Conservation (phyloP, 1,139 yeast genomes). For the Blastobotrys elegans region DNA sequence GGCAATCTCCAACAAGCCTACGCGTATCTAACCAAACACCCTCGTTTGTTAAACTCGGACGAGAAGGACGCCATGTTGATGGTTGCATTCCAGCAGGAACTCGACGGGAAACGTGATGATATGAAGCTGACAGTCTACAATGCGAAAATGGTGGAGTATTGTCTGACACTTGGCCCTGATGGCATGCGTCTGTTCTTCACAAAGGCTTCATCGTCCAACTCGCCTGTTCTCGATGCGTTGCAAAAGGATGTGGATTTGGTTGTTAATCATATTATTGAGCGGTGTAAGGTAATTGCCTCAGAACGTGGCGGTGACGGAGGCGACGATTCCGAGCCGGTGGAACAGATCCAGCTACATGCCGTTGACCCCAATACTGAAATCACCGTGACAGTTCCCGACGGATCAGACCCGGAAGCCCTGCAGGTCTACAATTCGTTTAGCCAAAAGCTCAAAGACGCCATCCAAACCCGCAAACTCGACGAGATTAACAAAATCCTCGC, state of each 20-base stretch:
- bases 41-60: conserved; percentile 67
- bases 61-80: conserved; percentile 91
- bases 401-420: conserved; percentile 43
- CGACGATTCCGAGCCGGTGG: conserved; percentile 54
- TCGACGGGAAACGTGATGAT: conserved; percentile 54
- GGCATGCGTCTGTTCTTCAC: conserved; percentile 68
- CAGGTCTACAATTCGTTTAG: conserved; percentile 52
- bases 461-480: conserved; percentile 66
- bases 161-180: conserved; percentile 53
- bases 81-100: conserved; percentile 84
- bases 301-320: conserved; percentile 33
- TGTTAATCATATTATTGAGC: conserved; percentile 59
- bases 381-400: conserved; percentile 64
- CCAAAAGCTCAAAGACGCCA: conserved; percentile 63
- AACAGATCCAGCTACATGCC: conserved; percentile 79
- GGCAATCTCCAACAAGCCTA: conserved; percentile 48
- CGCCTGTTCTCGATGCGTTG: conserved; percentile 65
- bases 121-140: conserved; percentile 65
- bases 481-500: conserved; percentile 82
- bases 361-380: conserved; percentile 80
- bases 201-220: conserved; percentile 50
- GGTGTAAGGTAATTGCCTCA: conserved; percentile 64
- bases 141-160: conserved; percentile 73
- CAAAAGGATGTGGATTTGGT: conserved; percentile 69
- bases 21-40: conserved; percentile 52